A percentile compares a stretch with the other conserved stretches of the same genome.
Evolutionary conservation across 371 early-diverging fungal genomes (phyloP).

Genomic region (Mortierella sp.): DNA sequence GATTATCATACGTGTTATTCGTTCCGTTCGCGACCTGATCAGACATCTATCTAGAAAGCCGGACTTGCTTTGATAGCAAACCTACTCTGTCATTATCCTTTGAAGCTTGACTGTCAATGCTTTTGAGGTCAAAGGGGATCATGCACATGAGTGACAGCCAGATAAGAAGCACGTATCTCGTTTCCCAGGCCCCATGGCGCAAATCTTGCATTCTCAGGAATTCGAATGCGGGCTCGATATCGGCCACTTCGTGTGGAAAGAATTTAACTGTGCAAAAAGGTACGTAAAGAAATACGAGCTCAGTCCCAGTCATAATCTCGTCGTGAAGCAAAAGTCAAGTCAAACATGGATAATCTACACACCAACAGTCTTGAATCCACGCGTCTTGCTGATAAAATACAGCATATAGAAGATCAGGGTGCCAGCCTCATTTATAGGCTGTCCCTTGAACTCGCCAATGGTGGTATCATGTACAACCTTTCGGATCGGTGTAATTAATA

Average conservation of each 20-base stretch:
- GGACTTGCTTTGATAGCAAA: neutral
- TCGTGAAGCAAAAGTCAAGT: neutral
- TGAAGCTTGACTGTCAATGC: constrained; percentile 77
- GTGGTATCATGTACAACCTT: constrained; percentile 58
- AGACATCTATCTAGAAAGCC: neutral
- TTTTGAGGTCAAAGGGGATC: constrained; percentile 93
- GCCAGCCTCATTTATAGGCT: constrained; percentile 42
- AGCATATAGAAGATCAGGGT: constrained; percentile 66
- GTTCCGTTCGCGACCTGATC: neutral
- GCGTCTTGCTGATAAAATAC: constrained; percentile 83
- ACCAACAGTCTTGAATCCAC: constrained; percentile 90
- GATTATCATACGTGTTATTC: neutral
- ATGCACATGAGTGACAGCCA: constrained; percentile 93
- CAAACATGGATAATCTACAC: constrained; percentile 12
- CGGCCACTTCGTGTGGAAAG: constrained; percentile 90
- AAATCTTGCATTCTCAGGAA: constrained; percentile 61
- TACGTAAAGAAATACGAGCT: neutral
- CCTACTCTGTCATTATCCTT: constrained; percentile 45
- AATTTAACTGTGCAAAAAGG: constrained; percentile 74
- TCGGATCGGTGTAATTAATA: constrained; percentile 73
- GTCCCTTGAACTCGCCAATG: constrained; percentile 44
- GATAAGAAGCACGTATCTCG: constrained; percentile 80
- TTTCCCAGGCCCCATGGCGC: constrained; percentile 71
- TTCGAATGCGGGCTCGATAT: constrained; percentile 86
- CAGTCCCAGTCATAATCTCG: neutral